These are phyloP conservation scores for Clavispora phyllophila DNA, from an alignment of 805 yeast species.

Conservation along the genomic window DNA sequence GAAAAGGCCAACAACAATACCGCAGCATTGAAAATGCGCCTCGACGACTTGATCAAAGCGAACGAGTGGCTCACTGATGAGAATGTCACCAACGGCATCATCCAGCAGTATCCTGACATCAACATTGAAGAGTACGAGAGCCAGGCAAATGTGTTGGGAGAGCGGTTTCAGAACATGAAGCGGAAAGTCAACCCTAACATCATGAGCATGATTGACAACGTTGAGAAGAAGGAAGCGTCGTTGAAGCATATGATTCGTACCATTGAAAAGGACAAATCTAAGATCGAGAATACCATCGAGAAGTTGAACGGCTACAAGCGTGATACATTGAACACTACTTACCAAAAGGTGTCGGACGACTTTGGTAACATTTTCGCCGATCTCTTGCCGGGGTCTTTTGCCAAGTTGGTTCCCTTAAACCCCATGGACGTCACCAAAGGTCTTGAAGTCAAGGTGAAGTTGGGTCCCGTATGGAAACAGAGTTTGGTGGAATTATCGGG, in stretches of 20 bases:
- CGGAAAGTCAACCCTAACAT: constrained; percentile 80
- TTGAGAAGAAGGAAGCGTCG: constrained; percentile 78
- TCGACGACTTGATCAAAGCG: constrained; percentile 46
- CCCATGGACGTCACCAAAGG: constrained; percentile 85
- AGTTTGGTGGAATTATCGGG: constrained; percentile 93
- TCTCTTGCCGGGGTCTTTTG: constrained; percentile 81
- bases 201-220: constrained; percentile 87
- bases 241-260: constrained; percentile 77
- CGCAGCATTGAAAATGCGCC: constrained; percentile 28
- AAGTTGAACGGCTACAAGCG: constrained; percentile 82
- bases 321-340: constrained; percentile 76
- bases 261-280: constrained; percentile 81
- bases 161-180: constrained; percentile 62
- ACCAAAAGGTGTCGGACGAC: constrained; percentile 80
- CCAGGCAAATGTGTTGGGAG: constrained; percentile 51
- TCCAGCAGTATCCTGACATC: constrained; percentile 59
- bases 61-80: constrained; percentile 74
- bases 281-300: constrained; percentile 81
- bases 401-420: constrained; percentile 79
- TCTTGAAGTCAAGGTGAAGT: constrained; percentile 79
- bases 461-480: constrained; percentile 94
- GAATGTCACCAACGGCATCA: constrained; percentile 47
- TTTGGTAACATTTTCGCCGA: constrained; percentile 89
- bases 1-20: constrained; percentile 42
- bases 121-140: constrained; percentile 59